These are phyloP conservation scores for Lepidium sativum DNA, from an alignment of 345 rosid species.

Conservation along the genomic window DNA sequence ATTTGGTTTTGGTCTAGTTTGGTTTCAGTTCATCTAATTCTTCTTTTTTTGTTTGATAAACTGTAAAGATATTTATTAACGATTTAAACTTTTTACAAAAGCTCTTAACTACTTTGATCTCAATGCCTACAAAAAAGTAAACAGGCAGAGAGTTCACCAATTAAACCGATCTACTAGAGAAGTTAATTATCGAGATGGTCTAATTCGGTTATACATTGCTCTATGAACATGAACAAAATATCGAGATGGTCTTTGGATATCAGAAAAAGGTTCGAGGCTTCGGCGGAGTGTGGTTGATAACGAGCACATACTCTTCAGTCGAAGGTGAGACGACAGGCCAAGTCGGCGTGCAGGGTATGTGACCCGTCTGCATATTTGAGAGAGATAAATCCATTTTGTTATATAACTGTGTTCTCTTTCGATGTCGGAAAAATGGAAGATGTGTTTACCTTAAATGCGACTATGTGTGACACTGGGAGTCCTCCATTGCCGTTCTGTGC, in stretches of 20 bases:
- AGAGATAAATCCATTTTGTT: neutral
- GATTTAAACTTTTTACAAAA: no score
- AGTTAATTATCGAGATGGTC: no score
- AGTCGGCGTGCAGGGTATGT: constrained; percentile 18
- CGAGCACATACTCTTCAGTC: neutral
- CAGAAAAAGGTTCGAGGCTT: neutral
- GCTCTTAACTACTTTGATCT: no score
- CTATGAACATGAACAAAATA: neutral
- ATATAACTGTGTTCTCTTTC: neutral
- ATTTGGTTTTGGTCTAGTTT: no score
- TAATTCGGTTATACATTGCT: no score
- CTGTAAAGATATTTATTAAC: no score
- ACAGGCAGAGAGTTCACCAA: no score
- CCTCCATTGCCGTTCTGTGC: constrained; percentile 70
- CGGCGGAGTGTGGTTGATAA: neutral
- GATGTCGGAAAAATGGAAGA: neutral
- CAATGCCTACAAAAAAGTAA: no score
- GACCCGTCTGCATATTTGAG: constrained; percentile 17
- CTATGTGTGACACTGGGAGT: constrained; percentile 68
- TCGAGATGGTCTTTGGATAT: neutral
- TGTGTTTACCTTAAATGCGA: constrained; percentile 56
- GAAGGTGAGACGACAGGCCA: constrained; percentile 22
- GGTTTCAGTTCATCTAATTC: no score
- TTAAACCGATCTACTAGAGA: no score
- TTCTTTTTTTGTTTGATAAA: no score